A percentile compares a stretch with the other conserved stretches of the same genome.
Evolutionary conservation across 139 green algal genomes (phyloP).

Genomic region (Chlamydomonas asymmetrica): DNA sequence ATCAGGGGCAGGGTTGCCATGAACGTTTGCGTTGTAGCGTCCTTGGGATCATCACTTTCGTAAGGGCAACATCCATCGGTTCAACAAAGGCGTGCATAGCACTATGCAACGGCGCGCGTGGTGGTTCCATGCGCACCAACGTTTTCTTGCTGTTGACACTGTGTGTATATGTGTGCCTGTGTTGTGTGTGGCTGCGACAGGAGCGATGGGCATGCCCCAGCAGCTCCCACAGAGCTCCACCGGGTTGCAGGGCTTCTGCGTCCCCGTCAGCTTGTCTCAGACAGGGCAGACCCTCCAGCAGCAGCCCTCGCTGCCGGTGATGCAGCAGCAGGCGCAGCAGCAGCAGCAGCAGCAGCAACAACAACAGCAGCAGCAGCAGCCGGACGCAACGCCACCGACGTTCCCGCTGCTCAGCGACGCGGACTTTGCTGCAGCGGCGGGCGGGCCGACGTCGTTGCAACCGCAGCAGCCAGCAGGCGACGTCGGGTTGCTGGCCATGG

Average conservation of each 20-base stretch:
- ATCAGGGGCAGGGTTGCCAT: too few relatives aligned
- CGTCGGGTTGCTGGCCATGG: neutral
- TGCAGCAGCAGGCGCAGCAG: neutral
- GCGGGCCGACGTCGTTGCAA: neutral
- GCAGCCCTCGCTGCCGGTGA: neutral
- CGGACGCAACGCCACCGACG: neutral
- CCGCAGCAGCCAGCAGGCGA: neutral
- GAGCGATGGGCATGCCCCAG: constrained; percentile 4
- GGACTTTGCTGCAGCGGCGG: too few relatives aligned
- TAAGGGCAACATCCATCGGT: too few relatives aligned
- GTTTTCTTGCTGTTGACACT: too few relatives aligned
- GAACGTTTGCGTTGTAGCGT: too few relatives aligned
- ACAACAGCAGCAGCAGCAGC: neutral
- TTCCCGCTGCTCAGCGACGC: too few relatives aligned
- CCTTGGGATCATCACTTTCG: too few relatives aligned
- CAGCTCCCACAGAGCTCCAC: neutral
- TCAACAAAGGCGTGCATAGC: too few relatives aligned
- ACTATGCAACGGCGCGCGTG: too few relatives aligned
- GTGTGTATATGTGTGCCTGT: neutral
- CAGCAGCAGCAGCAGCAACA: constrained; percentile 6
- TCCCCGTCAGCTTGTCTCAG: too few relatives aligned
- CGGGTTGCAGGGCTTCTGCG: too few relatives aligned
- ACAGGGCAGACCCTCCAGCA: neutral
- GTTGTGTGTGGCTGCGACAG: neutral
- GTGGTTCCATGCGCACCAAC: too few relatives aligned